Evolutionary conservation across 306 rosid genomes (phyloP), one percentile per base, ranked within the genome.

Genomic region (Quercus glauca): DNA sequence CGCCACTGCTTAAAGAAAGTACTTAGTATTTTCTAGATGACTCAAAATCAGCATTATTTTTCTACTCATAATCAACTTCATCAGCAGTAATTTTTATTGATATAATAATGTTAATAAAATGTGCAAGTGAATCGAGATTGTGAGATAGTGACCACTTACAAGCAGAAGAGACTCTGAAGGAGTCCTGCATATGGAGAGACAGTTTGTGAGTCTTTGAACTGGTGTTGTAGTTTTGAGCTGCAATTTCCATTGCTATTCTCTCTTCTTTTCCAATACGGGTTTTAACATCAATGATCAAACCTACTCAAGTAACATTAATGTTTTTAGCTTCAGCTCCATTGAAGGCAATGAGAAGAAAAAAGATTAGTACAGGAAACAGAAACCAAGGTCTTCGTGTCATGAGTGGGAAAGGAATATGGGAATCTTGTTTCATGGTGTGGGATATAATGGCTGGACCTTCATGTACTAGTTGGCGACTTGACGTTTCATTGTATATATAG

Each of bases 161-260:
- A 49, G 65, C 76, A 49, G 85, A 86, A 80, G 79, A 83, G 75
- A 85, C 85, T 43, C 77, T 20, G 25, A 69, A 43, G 59, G 87
- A 80, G 67, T 78, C 74, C 0, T 14, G 64, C 60, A 86, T 71
- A 59, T 75, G 74, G 9, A 86, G 77, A 53, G 61, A 43, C 26
- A 86, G n/a, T 45, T 79, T 73, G 29, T 78, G 79, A 72, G 60
- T 71, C 58, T 55, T 55, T 55, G 58, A 55, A 19, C n/a, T 55
- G 20, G 2, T 17, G 20, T 55, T 13, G 58, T 55, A 55, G 20
- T 17, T 55, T 55, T 55, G 58, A 55, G 58, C 58, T 17, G 20
- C 18, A 55, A 55, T 55, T 55, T 55, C 7, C 19, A 18, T 55
- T 19, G 58, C 58, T 19, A 8, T 19, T 55, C 58, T 15, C 58